Base-by-base conservation (phyloP, 2,329 filamentous ascomycete species). In the Sarocladium strictum region DNA sequence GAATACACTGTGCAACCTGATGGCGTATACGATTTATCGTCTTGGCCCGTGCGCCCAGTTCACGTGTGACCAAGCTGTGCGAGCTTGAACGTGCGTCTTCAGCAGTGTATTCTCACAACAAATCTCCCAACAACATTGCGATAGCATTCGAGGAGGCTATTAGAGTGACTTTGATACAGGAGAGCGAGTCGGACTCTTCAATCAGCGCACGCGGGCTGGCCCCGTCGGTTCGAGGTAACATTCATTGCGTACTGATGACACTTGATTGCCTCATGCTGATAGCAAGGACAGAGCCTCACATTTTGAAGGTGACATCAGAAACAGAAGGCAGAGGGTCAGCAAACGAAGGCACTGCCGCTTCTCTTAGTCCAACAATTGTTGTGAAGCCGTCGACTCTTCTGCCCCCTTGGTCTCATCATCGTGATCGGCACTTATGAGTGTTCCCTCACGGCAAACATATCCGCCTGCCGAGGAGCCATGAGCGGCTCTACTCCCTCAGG, bases 41-140 rank as follows among this genome's bases (percentile, higher is more conserved):
- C 29, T 27, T 51, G 47, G 47, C 47, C 47, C 47, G 47, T 33
- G 47, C 47, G 47, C 47, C 43, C 43, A 47, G 23, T 51, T 35
- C 47, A 33, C 47, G 26, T 51, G 47, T 51, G 47, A 51, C 47
- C 23, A 51, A 10, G 21, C 27, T 19, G 17, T 10, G 26, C 29
- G 47, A 51, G n/a, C 47, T 21, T 35, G 47, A 33, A 35, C 47
- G 27, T 21, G 47, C 29, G 38, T 23, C 47, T 35, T n/a, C 17
- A 21, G 47, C 29, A 15, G 19, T 23, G 17, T n/a, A 32, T 15
- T 19, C n/a, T 29, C 43, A 27, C 19, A 14, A 35, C 3, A 15
- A 9, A 35, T 21, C n/a, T 23, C 17, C 12, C 47, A 19, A 4
- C 47, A 51, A 24, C 27, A 33, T 51, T 19, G 23, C 17, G 17